Base-by-base conservation (phyloP, 768 basidiomycete genomes). In the Boletus rubroflammeus region DNA sequence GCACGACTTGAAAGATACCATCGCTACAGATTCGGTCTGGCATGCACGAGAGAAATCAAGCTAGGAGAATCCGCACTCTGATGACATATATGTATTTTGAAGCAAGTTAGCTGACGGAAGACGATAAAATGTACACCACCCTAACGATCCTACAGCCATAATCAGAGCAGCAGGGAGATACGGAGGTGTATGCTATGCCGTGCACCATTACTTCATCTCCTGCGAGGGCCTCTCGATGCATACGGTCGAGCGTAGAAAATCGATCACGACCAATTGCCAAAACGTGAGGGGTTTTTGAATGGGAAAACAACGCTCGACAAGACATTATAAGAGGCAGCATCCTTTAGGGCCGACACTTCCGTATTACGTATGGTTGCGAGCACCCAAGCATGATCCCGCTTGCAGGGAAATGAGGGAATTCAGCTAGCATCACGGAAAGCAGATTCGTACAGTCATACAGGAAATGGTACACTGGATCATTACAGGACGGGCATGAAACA, bases 181-280 rank as follows among this genome's bases (percentile, higher is more conserved):
- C 88, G 83, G 86, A 84, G 86, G 87, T 83, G 80, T 81, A 84
- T 75, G 78, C 80, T 87, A 89, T 88, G 87, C 87, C 84, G 67
- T 86, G 88, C 88, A 80, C 88, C 85, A 82, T 83, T 85, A 86
- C 65, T 90, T 84, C 83, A 87, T 90, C 86, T 90, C 85, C 88
- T 88, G 88, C 86, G 87, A 88, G 85, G 78, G 62, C 86, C 87
- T 72, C 76, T 51, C 76, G 68, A 73, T 67, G 66, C 74, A 74
- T 68, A 64, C 64, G 73, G 63, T 72, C 75, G 72, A 66, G 68
- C 65, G 72, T 75, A 56, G 57, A 53, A 34, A 57, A 50, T 58
- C 62, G 66, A 73, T 63, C 66, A 62, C 71, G 73, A 76, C 77
- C 70, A 75, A 47, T 77, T 72, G 66, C 66, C 62, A 77, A 73